Evolutionary conservation across 768 basidiomycete species (phyloP), one percentile per base, ranked within the genome.

Genomic region (Leccinum fibrillosum): DNA sequence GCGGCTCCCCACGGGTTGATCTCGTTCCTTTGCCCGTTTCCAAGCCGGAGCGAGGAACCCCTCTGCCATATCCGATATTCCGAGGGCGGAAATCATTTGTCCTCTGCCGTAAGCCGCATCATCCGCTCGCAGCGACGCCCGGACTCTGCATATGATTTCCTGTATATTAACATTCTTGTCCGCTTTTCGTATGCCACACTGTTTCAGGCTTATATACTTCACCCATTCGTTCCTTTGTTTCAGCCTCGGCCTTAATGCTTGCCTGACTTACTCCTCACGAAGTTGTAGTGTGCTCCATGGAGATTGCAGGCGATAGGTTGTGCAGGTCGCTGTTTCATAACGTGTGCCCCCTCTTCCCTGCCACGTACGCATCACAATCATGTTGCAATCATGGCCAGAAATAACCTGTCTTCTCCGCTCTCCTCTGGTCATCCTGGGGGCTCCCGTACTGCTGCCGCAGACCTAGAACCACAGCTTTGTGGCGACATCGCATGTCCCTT

Each of bases 1-100:
- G 62, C 56, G 49, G 53, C 53, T 54, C 67, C 59, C 57, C 56
- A 66, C 62, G 64, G 67, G n/a, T 54, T 63, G 59, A 63, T 66
- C 56, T 37, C 9, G 39, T 59, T 59, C 66, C 64, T 54, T 54
- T 49, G 5, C 37, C 25, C 54, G 55, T 55, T 64, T 57, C 56
- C 56, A 68, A 62, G 60, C 45, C 58, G 56, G 56, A 59, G 59
- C 15, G 48, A 50, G 59, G 58, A 55, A 57, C 51, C 34, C 54
- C 49, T 42, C 28, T 55, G 17, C 56, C 54, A 49, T 54, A 56
- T 65, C 45, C 32, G 44, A 55, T 32, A 11, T 53, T 59, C 58
- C 51, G 55, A 59, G 35, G 12, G 52, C 51, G 45, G 34, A 50
- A 35, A 47, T 48, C 39, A n/a, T 39, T 49, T 23, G 23, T 49